Evolutionary conservation across 495 filamentous ascomycete species (phyloP).

Genomic region (Saxophila tyrrhenica): DNA sequence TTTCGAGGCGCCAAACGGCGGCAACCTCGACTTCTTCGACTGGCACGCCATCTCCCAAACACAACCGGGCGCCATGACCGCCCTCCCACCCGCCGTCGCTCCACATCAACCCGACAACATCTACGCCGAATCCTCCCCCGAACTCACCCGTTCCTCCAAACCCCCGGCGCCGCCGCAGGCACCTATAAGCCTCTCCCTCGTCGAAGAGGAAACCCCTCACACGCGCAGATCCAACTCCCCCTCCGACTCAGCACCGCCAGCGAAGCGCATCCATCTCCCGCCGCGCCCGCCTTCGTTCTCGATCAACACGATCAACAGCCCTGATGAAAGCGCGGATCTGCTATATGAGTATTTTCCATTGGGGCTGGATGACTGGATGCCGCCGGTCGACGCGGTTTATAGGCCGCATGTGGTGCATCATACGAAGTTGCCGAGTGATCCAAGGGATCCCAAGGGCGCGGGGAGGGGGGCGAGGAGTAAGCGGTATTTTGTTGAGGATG

Average conservation of each 20-base stretch:
- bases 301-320: conserved; percentile 31
- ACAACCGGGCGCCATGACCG: conserved; percentile 10
- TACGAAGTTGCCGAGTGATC: conserved; percentile 61
- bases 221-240: conserved; percentile 5
- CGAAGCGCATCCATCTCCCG: conserved; percentile 16
- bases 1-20: neutral
- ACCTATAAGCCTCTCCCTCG: conserved; percentile 63
- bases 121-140: conserved; percentile 16
- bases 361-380: conserved; percentile 83
- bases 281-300: conserved; percentile 33
- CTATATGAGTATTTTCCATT: conserved; percentile 89
- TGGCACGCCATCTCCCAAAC: conserved; percentile 13
- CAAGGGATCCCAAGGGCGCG: conserved; percentile 46
- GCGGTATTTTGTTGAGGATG: conserved; percentile 66
- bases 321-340: conserved; percentile 64
- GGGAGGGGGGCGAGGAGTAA: conserved; percentile 58
- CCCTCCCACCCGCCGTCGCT: conserved; percentile 9
- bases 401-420: conserved; percentile 90
- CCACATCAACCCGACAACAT: conserved; percentile 10
- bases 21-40: conserved; percentile 24
- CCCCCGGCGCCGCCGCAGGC: conserved; percentile 14
- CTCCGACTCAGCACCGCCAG: conserved; percentile 6
- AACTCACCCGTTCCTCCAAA: conserved; percentile 16
- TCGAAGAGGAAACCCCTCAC: conserved; percentile 51
- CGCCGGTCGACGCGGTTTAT: conserved; percentile 83